A percentile compares a stretch with the other conserved stretches of the same genome.
phyloP scores from a whole-genome alignment of 768 basidiomycete species.

The Mycena kentingensis region DNA sequence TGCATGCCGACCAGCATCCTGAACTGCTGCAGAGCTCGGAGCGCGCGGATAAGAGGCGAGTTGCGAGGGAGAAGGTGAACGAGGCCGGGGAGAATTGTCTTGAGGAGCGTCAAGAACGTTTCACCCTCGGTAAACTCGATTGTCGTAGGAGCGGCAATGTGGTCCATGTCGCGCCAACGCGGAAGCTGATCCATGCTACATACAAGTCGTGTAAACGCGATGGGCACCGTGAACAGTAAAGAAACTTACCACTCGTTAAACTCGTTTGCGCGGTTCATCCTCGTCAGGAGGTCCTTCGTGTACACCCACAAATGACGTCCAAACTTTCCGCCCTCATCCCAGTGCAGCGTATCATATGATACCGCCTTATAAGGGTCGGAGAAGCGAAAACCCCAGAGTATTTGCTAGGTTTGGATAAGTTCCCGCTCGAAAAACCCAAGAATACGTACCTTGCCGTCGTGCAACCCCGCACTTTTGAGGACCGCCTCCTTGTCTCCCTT shows the following conservation, averaged over 20 bases:
- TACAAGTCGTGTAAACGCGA: background rate
- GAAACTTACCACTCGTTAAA: background rate
- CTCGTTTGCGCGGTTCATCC: background rate
- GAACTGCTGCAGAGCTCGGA: conserved; percentile 1
- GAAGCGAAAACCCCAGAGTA: background rate
- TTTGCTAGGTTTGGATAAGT: background rate
- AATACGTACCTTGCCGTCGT: background rate
- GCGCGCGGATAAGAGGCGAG: background rate
- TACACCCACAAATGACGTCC: background rate
- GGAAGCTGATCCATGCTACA: background rate
- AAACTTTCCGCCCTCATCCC: background rate
- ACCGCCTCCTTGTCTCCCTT: background rate
- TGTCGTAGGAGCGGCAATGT: background rate
- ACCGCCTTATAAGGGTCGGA: conserved; percentile 1
- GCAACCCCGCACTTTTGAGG: background rate
- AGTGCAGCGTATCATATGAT: conserved; percentile 1
- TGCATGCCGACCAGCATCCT: conserved; percentile 3
- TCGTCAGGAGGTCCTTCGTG: background rate
- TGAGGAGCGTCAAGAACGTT: background rate
- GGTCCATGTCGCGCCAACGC: background rate
- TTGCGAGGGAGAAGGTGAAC: background rate
- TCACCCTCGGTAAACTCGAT: conserved; percentile 1
- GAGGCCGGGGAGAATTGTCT: background rate
- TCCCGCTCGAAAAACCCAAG: too few relatives aligned
- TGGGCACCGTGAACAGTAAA: background rate